Percentiles rank a stretch among this genome's conserved stretches.
phyloP scores from a whole-genome alignment of 1,139 yeast species.

The Suhomyces taliae region DNA sequence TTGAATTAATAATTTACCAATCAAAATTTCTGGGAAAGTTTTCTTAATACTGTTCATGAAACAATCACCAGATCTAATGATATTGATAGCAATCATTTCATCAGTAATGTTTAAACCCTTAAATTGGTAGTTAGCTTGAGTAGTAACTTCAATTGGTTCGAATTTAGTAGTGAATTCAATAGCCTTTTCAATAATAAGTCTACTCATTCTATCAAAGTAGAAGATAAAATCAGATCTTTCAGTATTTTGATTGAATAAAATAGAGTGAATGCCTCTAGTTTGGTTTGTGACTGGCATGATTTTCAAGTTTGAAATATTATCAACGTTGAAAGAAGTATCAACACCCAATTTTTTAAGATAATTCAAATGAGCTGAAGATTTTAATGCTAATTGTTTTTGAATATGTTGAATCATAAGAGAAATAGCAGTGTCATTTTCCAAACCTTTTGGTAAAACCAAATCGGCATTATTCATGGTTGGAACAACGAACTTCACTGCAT shows the following conservation, averaged over 20 bases:
- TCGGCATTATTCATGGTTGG: conserved; percentile 85
- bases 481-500: conserved; percentile 71
- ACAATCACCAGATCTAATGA: conserved; percentile 91
- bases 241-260: conserved; percentile 56
- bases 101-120: conserved; percentile 46
- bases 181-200: conserved; percentile 65
- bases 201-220: conserved; percentile 78
- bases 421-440: conserved; percentile 79
- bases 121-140: conserved; percentile 31
- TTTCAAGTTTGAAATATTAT: conserved; percentile 27
- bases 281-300: conserved; percentile 65
- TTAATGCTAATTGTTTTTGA: conserved; percentile 63
- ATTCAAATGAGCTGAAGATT: conserved; percentile 65
- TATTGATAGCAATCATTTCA: conserved; percentile 67
- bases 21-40: conserved; percentile 71
- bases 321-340: conserved; percentile 31
- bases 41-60: conserved; percentile 75
- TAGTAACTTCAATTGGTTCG: conserved; percentile 19
- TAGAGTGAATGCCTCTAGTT: conserved; percentile 68
- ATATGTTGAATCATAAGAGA: conserved; percentile 78
- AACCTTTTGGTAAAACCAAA: conserved; percentile 82
- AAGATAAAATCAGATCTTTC: conserved; percentile 78
- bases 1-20: conserved; percentile 85
- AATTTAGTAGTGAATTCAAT: conserved; percentile 47
- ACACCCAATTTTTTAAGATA: conserved; percentile 58